A percentile compares a stretch with the other conserved stretches of the same genome.
phyloP scores from a whole-genome alignment of 1,284 basidiomycete species.

The Cryptococcus sp. region DNA sequence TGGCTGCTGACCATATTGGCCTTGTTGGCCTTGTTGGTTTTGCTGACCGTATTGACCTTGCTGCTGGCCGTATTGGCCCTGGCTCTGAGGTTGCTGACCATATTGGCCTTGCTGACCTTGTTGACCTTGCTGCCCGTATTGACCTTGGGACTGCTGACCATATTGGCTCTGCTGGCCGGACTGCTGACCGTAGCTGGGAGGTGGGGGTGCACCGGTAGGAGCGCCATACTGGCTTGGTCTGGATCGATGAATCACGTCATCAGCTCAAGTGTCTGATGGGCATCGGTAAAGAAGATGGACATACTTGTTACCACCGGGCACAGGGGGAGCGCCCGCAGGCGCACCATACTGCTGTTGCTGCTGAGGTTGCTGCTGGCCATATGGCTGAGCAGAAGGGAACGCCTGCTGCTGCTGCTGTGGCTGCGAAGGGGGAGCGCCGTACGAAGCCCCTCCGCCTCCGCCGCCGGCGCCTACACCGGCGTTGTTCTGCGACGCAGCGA shows the following conservation, averaged over 20 bases:
- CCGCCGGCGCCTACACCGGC: slow-evolving; percentile 22
- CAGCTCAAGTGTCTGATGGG: background rate
- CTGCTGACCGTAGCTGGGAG: slow-evolving; percentile 21
- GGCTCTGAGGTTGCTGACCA: slow-evolving; percentile 4
- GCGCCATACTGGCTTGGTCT: slow-evolving; percentile 20
- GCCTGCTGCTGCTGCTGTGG: slow-evolving; percentile 16
- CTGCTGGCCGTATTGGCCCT: slow-evolving; percentile 15
- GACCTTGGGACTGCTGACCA: slow-evolving; percentile 24
- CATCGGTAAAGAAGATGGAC: background rate
- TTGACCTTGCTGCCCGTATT: slow-evolving; percentile 8
- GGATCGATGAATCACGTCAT: background rate
- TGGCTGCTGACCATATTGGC: slow-evolving; percentile 20
- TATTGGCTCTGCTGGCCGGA: slow-evolving; percentile 16
- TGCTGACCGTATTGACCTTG: slow-evolving; percentile 27
- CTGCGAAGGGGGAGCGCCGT: slow-evolving; percentile 12
- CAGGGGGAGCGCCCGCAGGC: slow-evolving; percentile 21
- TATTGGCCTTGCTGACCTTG: slow-evolving; percentile 8
- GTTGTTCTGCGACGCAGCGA: slow-evolving; percentile 34
- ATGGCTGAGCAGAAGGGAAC: slow-evolving; percentile 5
- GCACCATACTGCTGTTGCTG: slow-evolving; percentile 14
- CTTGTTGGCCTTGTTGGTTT: slow-evolving; percentile 6
- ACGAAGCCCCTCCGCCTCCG: slow-evolving; percentile 11
- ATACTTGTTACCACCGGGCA: slow-evolving; percentile 3
- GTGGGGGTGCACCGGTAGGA: slow-evolving; percentile 19
- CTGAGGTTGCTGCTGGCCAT: slow-evolving; percentile 21